These are phyloP conservation scores for Beauveria scarabaeidicola DNA, from an alignment of 2,329 filamentous ascomycete genomes.

Conservation along the genomic window DNA sequence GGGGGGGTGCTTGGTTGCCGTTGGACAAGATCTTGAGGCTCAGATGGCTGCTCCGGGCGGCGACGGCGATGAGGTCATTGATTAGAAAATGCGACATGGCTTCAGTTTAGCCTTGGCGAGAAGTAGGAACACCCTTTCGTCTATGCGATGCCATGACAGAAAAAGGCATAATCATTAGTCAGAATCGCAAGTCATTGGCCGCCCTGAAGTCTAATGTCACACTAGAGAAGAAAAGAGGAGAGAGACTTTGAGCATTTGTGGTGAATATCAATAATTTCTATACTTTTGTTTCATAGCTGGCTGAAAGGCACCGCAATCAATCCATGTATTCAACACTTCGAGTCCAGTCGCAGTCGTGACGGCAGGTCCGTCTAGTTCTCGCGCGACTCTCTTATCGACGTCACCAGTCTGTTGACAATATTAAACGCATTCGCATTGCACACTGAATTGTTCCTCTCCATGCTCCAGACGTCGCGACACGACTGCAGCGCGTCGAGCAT, in stretches of 20 bases:
- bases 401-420: conserved; percentile 10
- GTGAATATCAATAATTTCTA: background rate
- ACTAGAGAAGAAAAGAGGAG: background rate
- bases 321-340: no score
- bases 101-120: no score
- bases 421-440: conserved; percentile 13
- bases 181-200: background rate
- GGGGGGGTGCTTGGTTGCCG: background rate
- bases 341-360: no score
- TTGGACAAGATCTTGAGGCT: background rate
- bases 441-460: conserved; percentile 8
- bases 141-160: background rate
- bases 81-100: no score
- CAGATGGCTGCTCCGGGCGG: background rate
- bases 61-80: background rate
- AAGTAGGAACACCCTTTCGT: background rate
- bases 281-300: background rate
- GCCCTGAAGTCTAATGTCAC: background rate
- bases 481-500: conserved; percentile 13
- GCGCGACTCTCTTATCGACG: background rate
- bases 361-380: background rate
- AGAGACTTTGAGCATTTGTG: background rate
- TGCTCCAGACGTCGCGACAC: conserved; percentile 13
- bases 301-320: no score
- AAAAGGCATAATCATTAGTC: background rate